phyloP scores from a whole-genome alignment of 345 rosid species.

The Cardamine chenopodiifolia region DNA sequence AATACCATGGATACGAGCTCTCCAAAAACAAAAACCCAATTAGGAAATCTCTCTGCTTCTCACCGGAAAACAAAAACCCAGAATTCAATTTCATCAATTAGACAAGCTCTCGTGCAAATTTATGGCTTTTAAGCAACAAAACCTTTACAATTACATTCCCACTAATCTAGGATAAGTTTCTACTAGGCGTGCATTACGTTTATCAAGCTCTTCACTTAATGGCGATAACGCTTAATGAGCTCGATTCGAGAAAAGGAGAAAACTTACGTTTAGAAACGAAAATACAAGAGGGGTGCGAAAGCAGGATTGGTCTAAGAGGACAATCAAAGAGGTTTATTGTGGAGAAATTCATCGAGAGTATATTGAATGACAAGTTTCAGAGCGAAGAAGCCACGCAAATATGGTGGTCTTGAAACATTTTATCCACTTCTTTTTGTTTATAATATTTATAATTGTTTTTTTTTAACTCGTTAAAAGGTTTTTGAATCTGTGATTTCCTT shows the following conservation, averaged over 20 bases:
- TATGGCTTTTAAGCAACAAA: neutral
- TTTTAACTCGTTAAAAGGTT: neutral
- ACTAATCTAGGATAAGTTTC: neutral
- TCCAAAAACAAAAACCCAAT: neutral
- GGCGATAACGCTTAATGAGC: neutral
- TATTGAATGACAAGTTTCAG: slow-evolving; percentile 2
- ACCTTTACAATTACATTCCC: neutral
- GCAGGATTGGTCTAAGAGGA: slow-evolving; percentile 31
- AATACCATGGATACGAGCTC: neutral
- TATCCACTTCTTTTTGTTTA: neutral
- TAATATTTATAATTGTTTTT: neutral
- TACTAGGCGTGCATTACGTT: neutral
- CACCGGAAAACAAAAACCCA: slow-evolving; percentile 24
- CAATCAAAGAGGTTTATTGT: slow-evolving; percentile 23
- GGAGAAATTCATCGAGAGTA: slow-evolving; percentile 32
- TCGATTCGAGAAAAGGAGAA: neutral
- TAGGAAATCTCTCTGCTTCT: neutral
- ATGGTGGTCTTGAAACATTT: neutral
- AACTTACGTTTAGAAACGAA: slow-evolving; percentile 31
- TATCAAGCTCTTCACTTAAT: neutral
- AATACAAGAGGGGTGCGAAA: slow-evolving; percentile 21
- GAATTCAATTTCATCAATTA: slow-evolving; percentile 12
- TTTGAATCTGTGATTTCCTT: neutral
- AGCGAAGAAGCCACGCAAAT: neutral
- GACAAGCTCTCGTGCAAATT: neutral